Percentiles rank a stretch among this genome's conserved stretches.
Evolutionary conservation across 495 filamentous ascomycete genomes (phyloP).

Genomic region (Talaromyces liani): DNA sequence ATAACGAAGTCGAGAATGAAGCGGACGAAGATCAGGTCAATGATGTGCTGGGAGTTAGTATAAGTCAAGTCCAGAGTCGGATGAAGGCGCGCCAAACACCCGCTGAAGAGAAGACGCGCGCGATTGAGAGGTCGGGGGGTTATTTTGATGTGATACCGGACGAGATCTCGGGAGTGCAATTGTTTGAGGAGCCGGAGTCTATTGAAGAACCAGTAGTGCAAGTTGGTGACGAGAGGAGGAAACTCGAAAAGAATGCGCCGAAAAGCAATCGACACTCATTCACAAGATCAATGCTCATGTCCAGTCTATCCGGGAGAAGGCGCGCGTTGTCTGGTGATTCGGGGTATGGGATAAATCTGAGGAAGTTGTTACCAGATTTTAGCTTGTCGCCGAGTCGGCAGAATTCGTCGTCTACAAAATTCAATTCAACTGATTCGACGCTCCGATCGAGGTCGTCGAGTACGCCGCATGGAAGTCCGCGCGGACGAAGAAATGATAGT

Average conservation of each 20-base stretch:
- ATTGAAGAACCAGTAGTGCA: neutral
- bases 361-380: neutral
- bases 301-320: slow-evolving; percentile 16
- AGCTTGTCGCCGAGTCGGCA: slow-evolving; percentile 3
- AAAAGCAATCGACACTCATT: slow-evolving; percentile 14
- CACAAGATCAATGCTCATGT: slow-evolving; percentile 19
- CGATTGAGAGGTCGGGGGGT: slow-evolving; percentile 31
- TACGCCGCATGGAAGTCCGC: neutral
- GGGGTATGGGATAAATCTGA: neutral
- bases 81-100: slow-evolving; percentile 65
- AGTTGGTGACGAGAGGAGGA: neutral
- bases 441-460: neutral
- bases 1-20: neutral
- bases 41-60: slow-evolving; percentile 70
- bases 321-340: slow-evolving; percentile 4
- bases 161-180: neutral
- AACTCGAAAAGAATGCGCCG: neutral
- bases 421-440: neutral
- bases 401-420: neutral
- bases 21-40: slow-evolving; percentile 38
- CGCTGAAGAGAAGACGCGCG: slow-evolving; percentile 65
- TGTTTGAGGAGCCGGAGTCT: slow-evolving; percentile 1
- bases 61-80: slow-evolving; percentile 63
- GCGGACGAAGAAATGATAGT: neutral
- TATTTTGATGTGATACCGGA: slow-evolving; percentile 5